A percentile compares a stretch with the other conserved stretches of the same genome.
These are phyloP conservation scores for Fusarium denticulatum DNA, from an alignment of 2,329 filamentous ascomycete species.

Conservation along the genomic window DNA sequence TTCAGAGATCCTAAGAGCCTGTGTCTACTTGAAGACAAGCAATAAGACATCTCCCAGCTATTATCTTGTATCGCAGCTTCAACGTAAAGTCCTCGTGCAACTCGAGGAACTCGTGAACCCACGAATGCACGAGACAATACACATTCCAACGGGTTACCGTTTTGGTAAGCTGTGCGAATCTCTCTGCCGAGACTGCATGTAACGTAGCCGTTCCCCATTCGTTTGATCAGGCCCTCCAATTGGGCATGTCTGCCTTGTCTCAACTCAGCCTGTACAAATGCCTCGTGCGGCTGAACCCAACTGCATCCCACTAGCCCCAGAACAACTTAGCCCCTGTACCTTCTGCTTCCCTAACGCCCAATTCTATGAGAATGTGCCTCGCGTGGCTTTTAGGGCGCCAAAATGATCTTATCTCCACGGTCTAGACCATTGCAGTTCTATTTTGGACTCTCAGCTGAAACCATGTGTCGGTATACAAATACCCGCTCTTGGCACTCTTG, in stretches of 20 bases:
- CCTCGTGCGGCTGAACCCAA: conserved; percentile 24
- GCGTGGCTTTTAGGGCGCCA: conserved; percentile 1
- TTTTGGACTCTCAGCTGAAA: background rate
- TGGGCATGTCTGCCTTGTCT: background rate
- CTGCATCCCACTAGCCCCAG: conserved; percentile 1
- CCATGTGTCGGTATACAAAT: background rate
- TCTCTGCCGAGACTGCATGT: accelerated
- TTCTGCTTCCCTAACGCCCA: background rate
- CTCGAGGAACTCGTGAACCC: too few relatives aligned
- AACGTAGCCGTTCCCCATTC: accelerated
- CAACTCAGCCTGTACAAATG: background rate
- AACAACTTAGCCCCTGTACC: background rate
- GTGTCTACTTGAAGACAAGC: too few relatives aligned
- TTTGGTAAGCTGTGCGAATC: background rate
- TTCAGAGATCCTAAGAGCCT: too few relatives aligned
- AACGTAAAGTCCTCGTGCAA: too few relatives aligned
- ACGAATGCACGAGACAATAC: too few relatives aligned
- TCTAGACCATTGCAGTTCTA: background rate
- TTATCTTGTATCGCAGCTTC: too few relatives aligned
- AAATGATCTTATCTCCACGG: background rate
- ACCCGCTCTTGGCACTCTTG: conserved; percentile 1
- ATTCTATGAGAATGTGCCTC: conserved; percentile 4
- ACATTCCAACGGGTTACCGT: background rate
- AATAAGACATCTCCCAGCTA: too few relatives aligned
- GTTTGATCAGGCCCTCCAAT: accelerated